Conservation (phyloP, 768 basidiomycete species). For the Boletus sp. region DNA sequence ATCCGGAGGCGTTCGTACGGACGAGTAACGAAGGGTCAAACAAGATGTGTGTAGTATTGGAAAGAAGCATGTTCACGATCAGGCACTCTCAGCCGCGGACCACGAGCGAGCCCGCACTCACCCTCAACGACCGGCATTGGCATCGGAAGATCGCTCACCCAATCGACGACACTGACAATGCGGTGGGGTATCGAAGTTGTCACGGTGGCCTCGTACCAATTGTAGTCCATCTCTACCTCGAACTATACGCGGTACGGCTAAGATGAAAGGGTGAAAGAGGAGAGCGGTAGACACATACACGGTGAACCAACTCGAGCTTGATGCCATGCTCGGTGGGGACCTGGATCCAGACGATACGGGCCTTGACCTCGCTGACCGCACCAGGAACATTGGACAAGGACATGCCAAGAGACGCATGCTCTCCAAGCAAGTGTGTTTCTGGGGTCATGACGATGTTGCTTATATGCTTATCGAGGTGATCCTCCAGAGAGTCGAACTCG, state of each 20-base stretch:
- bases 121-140: slow-evolving; percentile 18
- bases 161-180: slow-evolving; percentile 88
- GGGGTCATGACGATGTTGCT: slow-evolving; percentile 45
- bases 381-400: slow-evolving; percentile 53
- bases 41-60: neutral
- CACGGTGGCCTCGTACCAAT: slow-evolving; percentile 93
- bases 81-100: slow-evolving; percentile 2
- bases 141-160: slow-evolving; percentile 79
- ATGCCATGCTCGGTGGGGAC: slow-evolving; percentile 65
- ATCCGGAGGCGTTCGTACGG: neutral
- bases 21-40: neutral
- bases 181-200: slow-evolving; percentile 69
- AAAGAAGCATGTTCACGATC: neutral
- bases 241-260: slow-evolving; percentile 42
- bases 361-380: slow-evolving; percentile 77
- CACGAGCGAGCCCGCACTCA: slow-evolving; percentile 9
- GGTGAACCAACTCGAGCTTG: slow-evolving; percentile 66
- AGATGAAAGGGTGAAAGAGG: neutral
- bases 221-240: slow-evolving; percentile 91
- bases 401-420: slow-evolving; percentile 36
- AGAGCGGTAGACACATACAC: slow-evolving; percentile 9
- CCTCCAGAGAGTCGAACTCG: slow-evolving; percentile 43
- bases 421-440: slow-evolving; percentile 46
- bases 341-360: slow-evolving; percentile 75
- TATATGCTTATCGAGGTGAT: slow-evolving; percentile 48